These are phyloP conservation scores for Actinomucor elegans DNA, from an alignment of 371 early-diverging fungal genomes.

Conservation along the genomic window DNA sequence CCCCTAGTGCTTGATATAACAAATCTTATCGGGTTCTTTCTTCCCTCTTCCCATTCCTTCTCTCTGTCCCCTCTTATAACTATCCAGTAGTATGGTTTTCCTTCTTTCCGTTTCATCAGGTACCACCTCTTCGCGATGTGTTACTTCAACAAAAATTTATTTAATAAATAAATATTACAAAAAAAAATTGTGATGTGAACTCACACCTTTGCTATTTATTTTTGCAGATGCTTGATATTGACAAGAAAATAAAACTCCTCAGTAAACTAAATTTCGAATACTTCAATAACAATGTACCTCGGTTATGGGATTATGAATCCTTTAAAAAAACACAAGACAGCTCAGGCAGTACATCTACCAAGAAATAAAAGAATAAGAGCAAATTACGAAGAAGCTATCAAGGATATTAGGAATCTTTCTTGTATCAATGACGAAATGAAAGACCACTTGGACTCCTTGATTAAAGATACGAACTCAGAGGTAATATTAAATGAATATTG, in stretches of 20 bases:
- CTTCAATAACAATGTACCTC: slow-evolving; percentile 6
- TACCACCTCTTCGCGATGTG: too few species aligned
- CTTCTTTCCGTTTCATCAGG: too few species aligned
- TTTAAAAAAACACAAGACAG: slow-evolving; percentile 5
- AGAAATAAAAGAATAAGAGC: slow-evolving; percentile 7
- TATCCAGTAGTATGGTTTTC: too few species aligned
- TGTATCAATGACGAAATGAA: slow-evolving; percentile 5
- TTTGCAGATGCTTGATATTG: neutral
- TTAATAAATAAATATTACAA: too few species aligned
- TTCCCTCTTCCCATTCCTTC: too few species aligned
- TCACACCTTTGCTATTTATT: neutral
- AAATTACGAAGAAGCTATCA: slow-evolving; percentile 3
- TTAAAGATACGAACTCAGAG: slow-evolving; percentile 3
- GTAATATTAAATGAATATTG: slow-evolving; percentile 9
- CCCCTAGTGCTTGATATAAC: too few species aligned
- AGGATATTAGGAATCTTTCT: slow-evolving; percentile 7
- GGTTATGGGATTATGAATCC: slow-evolving; percentile 7
- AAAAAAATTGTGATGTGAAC: too few species aligned
- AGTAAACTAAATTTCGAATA: too few species aligned
- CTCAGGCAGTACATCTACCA: slow-evolving; percentile 4
- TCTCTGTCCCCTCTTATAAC: too few species aligned
- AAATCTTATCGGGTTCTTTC: too few species aligned
- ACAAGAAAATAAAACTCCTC: too few species aligned
- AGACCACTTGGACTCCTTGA: slow-evolving; percentile 7
- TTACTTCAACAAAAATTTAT: too few species aligned